Evolutionary conservation across 495 filamentous ascomycete genomes (phyloP), one percentile per base, ranked within the genome.

Genomic region (Umbilicaria muhlenbergii): DNA sequence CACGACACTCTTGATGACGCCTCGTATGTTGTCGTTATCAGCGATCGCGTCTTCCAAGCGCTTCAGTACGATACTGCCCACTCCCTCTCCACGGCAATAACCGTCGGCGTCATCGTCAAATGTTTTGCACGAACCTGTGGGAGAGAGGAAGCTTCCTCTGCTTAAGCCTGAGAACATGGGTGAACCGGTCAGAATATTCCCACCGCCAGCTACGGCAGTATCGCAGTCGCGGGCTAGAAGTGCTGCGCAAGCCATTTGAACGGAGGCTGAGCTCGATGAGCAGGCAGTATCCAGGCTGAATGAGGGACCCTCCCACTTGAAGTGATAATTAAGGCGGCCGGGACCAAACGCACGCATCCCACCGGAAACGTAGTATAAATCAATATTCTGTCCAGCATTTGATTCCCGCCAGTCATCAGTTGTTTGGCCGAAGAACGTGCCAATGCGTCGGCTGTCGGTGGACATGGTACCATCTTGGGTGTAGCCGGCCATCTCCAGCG

Each of bases 341-440:
- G 63, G 62, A 15, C 38, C 72, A 44, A 87, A 87, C 3, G 81
- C 83, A 13, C 81, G 71, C 4, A 75, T 68, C 50, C 74, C 78
- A 34, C 83, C 83, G 0, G 83, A 77, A 50, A 86, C 82, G 62
- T 66, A 84, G 56, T 89, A 87, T 1, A 80, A 86, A 54, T 84
- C 80, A 31, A 88, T 71, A 39, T 84, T 75, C 48, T 86, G 70
- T 2, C 70, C 71, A 14, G 74, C 71, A 50, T 85, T 83, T 39
- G 83, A 74, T 50, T 86, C 81, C 47, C 75, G 74, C 69, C 77
- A 88, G 44, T 89, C 84, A 42, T 87, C 81, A 11, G 74, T 78
- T 0, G 81, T 80, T 54, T 85, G 78, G 14, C 83, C 84, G 53
- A 83, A 83, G 49, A 82, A 89, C 13, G 77, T 82, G 7, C 80